A percentile compares a stretch with the other conserved stretches of the same genome.
Conservation (phyloP, 371 early-diverging fungal species). For the Mortierella sp. region DNA sequence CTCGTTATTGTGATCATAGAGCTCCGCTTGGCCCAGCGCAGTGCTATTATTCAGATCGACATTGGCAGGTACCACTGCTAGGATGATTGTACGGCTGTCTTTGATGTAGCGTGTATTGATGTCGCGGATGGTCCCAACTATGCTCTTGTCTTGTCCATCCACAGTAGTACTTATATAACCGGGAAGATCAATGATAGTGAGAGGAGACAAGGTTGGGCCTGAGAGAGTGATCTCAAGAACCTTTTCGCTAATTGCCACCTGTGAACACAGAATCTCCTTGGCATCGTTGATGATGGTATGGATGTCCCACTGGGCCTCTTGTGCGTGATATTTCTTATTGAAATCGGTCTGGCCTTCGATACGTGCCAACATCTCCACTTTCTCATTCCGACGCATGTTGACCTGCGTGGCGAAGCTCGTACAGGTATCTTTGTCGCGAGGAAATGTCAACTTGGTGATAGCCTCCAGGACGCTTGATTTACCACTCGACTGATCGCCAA, state of each 20-base stretch:
- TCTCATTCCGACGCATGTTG: conserved; percentile 22
- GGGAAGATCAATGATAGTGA: conserved; percentile 42
- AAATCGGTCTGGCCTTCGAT: conserved; percentile 36
- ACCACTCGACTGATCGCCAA: conserved; percentile 51
- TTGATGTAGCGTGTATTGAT: conserved; percentile 47
- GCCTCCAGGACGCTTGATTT: conserved; percentile 54
- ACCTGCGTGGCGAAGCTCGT: conserved; percentile 52
- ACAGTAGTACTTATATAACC: conserved; percentile 48
- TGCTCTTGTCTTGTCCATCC: conserved; percentile 43
- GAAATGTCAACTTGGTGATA: conserved; percentile 42
- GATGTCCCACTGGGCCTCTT: conserved; percentile 6
- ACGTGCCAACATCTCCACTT: conserved; percentile 24
- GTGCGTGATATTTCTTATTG: conserved; percentile 13
- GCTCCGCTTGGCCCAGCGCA: conserved; percentile 29
- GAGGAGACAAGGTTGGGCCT: conserved; percentile 37
- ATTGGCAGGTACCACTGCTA: conserved; percentile 92
- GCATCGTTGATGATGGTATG: conserved; percentile 23
- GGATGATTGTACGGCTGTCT: conserved; percentile 73
- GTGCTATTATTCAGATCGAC: conserved; percentile 86
- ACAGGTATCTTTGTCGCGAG: conserved; percentile 43
- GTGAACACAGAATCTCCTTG: conserved; percentile 28
- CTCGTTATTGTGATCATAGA: conserved; percentile 16
- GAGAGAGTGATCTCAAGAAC: conserved; percentile 49
- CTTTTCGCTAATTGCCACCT: conserved; percentile 37
- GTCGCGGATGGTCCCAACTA: conserved; percentile 22